A percentile compares a stretch with the other conserved stretches of the same genome.
Evolutionary conservation across 2,329 filamentous ascomycete species (phyloP).

Genomic region (Cercospora citrullina): DNA sequence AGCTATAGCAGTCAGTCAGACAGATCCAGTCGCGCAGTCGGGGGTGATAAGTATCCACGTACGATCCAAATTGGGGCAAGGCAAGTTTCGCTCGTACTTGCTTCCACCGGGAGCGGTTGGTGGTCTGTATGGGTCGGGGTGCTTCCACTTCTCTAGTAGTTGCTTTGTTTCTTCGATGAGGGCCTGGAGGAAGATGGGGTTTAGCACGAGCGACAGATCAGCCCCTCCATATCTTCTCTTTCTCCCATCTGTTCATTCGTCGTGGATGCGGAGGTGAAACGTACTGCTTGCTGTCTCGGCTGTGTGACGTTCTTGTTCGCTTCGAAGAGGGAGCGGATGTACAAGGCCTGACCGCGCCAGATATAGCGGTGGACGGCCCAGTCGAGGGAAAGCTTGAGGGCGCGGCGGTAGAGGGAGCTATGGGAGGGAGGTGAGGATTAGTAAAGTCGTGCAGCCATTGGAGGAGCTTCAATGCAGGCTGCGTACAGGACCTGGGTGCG

Average conservation of each 20-base stretch:
- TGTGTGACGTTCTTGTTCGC: slow-evolving; percentile 84
- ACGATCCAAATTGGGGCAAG: slow-evolving; percentile 78
- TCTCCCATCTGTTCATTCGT: neutral
- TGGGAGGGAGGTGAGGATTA: neutral
- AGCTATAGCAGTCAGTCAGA: slow-evolving; percentile 40
- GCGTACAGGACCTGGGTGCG: slow-evolving; percentile 38
- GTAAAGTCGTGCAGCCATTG: slow-evolving; percentile 3
- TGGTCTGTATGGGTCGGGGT: slow-evolving; percentile 87
- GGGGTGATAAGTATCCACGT: slow-evolving; percentile 43
- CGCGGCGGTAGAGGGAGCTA: slow-evolving; percentile 81
- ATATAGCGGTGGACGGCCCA: slow-evolving; percentile 91
- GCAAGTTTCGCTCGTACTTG: slow-evolving; percentile 93
- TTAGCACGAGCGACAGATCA: neutral
- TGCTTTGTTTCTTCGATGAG: slow-evolving; percentile 86
- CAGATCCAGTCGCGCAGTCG: neutral
- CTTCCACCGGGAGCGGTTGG: slow-evolving; percentile 94
- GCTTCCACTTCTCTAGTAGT: slow-evolving; percentile 90
- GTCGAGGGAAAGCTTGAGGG: slow-evolving; percentile 88
- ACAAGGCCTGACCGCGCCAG: slow-evolving; percentile 94
- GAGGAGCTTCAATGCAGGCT: neutral
- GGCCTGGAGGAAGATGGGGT: slow-evolving; percentile 55
- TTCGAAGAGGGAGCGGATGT: slow-evolving; percentile 93
- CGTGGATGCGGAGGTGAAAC: slow-evolving; percentile 27
- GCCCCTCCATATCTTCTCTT: neutral
- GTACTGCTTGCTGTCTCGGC: slow-evolving; percentile 80